These are phyloP conservation scores for Xylaria sp. DNA, from an alignment of 2,329 filamentous ascomycete species.

Conservation along the genomic window DNA sequence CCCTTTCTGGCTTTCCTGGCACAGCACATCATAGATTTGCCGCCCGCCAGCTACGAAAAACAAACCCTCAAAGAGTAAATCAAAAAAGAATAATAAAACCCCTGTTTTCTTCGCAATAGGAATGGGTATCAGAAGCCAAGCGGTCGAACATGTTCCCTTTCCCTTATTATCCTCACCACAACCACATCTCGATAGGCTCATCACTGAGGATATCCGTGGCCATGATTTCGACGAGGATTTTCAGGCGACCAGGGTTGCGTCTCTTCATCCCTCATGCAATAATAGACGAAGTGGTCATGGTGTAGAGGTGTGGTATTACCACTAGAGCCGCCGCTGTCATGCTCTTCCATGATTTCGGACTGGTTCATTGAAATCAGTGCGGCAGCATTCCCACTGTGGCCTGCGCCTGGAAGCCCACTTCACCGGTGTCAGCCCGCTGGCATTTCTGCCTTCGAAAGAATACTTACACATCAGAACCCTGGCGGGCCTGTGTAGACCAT, in stretches of 20 bases:
- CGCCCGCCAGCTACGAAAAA: neutral
- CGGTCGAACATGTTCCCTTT: neutral
- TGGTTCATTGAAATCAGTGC: neutral
- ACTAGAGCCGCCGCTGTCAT: conserved; percentile 1
- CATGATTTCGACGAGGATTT: neutral
- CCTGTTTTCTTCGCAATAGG: neutral
- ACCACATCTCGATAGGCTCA: neutral
- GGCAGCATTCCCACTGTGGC: neutral
- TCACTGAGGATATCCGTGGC: neutral
- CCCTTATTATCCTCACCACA: neutral
- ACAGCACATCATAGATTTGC: neutral
- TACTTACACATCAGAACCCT: conserved; percentile 21
- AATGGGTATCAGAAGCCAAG: neutral
- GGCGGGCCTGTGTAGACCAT: conserved; percentile 8
- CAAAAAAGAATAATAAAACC: neutral
- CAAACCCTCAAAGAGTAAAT: neutral
- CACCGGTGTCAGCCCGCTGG: neutral
- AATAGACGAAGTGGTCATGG: neutral
- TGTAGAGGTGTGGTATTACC: neutral
- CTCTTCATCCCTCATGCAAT: neutral
- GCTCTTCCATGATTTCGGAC: neutral
- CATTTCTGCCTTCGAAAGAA: neutral
- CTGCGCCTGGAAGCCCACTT: neutral
- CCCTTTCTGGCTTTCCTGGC: neutral
- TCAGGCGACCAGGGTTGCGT: conserved; percentile 17